Evolutionary conservation across 805 yeast species (phyloP).

Genomic region (Sugiyamaella smithiae): DNA sequence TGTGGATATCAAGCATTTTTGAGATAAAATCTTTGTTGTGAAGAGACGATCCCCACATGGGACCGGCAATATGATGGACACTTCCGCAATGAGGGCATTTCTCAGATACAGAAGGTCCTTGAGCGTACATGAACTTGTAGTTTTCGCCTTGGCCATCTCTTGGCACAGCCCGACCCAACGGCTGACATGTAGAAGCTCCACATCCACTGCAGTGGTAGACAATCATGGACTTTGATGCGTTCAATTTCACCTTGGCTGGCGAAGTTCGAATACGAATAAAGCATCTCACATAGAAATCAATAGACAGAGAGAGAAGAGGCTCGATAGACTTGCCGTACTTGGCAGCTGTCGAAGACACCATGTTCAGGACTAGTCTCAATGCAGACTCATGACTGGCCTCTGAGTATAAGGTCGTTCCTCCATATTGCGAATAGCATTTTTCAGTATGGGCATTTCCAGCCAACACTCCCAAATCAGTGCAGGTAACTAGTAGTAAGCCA

Average conservation of each 20-base stretch:
- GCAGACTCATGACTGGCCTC: constrained; percentile 95
- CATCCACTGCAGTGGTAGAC: constrained; percentile 87
- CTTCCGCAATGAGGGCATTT: constrained; percentile 69
- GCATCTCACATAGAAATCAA: constrained; percentile 89
- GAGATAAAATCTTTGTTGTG: constrained; percentile 69
- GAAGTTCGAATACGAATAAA: constrained; percentile 74
- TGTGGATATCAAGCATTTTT: constrained; percentile 56
- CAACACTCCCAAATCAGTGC: constrained; percentile 92
- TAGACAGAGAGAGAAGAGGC: constrained; percentile 80
- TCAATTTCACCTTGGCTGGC: constrained; percentile 77
- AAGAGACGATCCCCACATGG: constrained; percentile 88
- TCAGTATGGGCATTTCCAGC: constrained; percentile 98
- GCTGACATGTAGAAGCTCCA: constrained; percentile 66
- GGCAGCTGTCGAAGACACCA: constrained; percentile 81
- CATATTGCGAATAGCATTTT: constrained; percentile 91
- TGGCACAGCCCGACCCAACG: constrained; percentile 57
- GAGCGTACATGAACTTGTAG: constrained; percentile 49
- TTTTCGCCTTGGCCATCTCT: constrained; percentile 10
- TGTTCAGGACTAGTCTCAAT: constrained; percentile 71
- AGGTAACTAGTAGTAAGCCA: constrained; percentile 85
- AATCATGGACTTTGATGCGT: constrained; percentile 73
- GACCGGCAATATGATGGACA: constrained; percentile 82
- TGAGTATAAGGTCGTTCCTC: constrained; percentile 83
- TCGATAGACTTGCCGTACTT: constrained; percentile 83
- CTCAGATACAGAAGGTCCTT: constrained; percentile 54